Conservation (phyloP, 2,329 filamentous ascomycete genomes). For the Stagonosporopsis vannaccii region DNA sequence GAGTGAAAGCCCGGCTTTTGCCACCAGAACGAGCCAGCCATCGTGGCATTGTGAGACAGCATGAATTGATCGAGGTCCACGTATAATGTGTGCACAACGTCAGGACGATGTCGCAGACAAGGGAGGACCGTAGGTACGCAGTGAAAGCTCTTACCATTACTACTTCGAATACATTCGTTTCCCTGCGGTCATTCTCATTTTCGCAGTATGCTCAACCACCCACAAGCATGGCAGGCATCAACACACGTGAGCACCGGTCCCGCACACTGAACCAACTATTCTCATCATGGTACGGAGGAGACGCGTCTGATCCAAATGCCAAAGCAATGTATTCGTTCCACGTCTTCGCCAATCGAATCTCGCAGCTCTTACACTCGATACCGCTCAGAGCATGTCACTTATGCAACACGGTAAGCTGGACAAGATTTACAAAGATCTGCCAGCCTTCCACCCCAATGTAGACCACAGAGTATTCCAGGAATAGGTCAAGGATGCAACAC, state of each 20-base stretch:
- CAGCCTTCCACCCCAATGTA: not conserved
- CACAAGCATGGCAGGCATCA: not conserved
- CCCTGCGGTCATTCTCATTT: not conserved
- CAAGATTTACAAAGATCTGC: not conserved
- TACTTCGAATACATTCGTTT: too few species aligned
- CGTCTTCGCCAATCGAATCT: not conserved
- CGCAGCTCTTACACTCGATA: not conserved
- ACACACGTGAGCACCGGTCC: not conserved
- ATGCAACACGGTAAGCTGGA: not conserved
- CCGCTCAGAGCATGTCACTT: not conserved
- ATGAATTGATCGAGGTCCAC: not conserved
- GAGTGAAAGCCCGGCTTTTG: too few species aligned
- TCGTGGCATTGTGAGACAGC: too few species aligned
- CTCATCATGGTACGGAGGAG: not conserved
- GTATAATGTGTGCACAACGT: not conserved
- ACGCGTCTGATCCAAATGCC: not conserved
- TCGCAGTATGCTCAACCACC: not conserved
- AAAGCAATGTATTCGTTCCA: not conserved
- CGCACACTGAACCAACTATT: not conserved
- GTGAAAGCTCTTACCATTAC: not conserved
- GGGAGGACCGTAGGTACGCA: not conserved
- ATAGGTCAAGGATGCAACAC: slow-evolving; percentile 13
- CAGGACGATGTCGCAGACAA: not conserved
- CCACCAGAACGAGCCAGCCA: too few species aligned
- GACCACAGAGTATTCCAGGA: not conserved